Percentiles rank a stretch among this genome's conserved stretches.
These are phyloP conservation scores for Nyssa sinensis DNA, from an alignment of 148 eudicot genomes.

Conservation along the genomic window DNA sequence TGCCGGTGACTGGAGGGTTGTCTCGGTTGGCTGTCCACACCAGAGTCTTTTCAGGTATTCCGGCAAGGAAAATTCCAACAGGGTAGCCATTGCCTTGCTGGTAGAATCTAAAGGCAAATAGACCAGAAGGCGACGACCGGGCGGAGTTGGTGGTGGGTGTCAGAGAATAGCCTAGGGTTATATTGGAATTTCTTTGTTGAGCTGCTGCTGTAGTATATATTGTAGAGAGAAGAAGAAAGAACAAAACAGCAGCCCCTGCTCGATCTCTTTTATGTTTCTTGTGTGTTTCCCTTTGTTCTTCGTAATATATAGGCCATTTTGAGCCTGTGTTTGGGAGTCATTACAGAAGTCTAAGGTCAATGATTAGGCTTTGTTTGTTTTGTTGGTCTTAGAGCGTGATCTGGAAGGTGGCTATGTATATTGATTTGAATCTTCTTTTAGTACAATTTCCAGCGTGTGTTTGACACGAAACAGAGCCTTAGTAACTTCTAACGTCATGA, in stretches of 20 bases:
- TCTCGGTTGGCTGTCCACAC: constrained; percentile 29
- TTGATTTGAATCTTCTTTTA: no score
- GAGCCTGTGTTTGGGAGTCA: no score
- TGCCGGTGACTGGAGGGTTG: background rate
- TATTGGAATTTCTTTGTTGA: background rate
- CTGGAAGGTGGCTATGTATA: no score
- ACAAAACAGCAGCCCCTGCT: background rate
- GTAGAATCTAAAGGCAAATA: constrained; percentile 31
- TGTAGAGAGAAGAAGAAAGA: background rate
- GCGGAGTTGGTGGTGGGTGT: constrained; percentile 13
- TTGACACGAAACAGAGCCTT: no score
- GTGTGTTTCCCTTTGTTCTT: no score
- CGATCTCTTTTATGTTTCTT: no score
- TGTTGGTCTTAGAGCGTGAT: no score
- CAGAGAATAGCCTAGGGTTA: constrained; percentile 17
- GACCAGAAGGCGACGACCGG: constrained; percentile 21
- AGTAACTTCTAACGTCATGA: no score
- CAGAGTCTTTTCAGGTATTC: constrained; percentile 14
- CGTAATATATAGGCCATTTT: no score
- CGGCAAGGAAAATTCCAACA: constrained; percentile 13
- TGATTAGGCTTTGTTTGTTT: no score
- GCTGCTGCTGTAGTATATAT: background rate
- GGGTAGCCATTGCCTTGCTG: constrained; percentile 15
- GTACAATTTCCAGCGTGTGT: no score
- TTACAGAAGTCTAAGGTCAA: no score